A percentile compares a stretch with the other conserved stretches of the same genome.
phyloP scores from a whole-genome alignment of 768 basidiomycete genomes.

The Phylloporus arenicola region DNA sequence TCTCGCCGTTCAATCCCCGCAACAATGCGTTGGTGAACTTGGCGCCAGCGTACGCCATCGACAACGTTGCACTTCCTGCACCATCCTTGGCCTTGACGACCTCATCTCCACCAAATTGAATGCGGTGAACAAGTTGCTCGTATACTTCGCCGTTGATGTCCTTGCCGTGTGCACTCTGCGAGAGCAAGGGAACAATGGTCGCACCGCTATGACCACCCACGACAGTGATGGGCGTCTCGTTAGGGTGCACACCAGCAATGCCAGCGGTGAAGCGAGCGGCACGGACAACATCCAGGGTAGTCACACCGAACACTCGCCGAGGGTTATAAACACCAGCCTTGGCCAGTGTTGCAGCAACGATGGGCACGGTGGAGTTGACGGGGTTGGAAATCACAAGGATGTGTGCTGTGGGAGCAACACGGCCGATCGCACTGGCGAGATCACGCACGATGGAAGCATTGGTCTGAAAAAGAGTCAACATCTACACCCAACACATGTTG shows the following conservation, averaged over 20 bases:
- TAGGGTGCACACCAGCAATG: slow-evolving; percentile 59
- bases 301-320: slow-evolving; percentile 87
- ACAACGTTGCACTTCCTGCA: slow-evolving; percentile 68
- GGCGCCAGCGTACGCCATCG: slow-evolving; percentile 75
- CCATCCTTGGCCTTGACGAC: slow-evolving; percentile 98
- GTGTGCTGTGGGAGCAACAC: slow-evolving; percentile 85
- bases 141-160: slow-evolving; percentile 69
- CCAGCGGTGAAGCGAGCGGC: slow-evolving; percentile 84
- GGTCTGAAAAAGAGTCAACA: slow-evolving; percentile 46
- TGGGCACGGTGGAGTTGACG: slow-evolving; percentile 96
- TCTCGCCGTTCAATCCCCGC: slow-evolving; percentile 61
- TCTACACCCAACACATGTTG: background rate
- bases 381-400: slow-evolving; percentile 98
- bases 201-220: slow-evolving; percentile 94
- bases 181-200: slow-evolving; percentile 96
- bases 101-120: slow-evolving; percentile 98
- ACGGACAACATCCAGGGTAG: slow-evolving; percentile 97
- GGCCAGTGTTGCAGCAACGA: slow-evolving; percentile 87
- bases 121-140: slow-evolving; percentile 80
- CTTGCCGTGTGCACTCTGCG: slow-evolving; percentile 70
- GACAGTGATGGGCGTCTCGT: slow-evolving; percentile 71
- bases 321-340: slow-evolving; percentile 93
- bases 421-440: slow-evolving; percentile 83
- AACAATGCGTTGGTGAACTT: slow-evolving; percentile 60
- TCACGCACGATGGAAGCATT: slow-evolving; percentile 98